Evolutionary conservation across 2,329 filamentous ascomycete species (phyloP), one percentile per base, ranked within the genome.

Genomic region (Paraphoma sp.): DNA sequence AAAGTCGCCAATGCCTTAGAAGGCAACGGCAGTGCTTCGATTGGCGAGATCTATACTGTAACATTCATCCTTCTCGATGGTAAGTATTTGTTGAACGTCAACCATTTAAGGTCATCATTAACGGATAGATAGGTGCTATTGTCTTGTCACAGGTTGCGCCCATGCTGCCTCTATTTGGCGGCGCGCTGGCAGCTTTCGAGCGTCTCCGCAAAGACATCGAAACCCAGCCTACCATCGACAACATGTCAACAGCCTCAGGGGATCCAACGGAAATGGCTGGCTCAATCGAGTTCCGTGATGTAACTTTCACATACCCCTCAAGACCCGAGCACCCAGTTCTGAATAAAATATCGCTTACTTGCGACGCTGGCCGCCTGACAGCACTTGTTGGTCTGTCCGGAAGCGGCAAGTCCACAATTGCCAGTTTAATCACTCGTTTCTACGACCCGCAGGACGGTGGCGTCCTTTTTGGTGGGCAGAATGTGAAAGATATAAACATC

Each of bases 171-270:
- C 63, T 83, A 2, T 84, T 85, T 53, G 77, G 78, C 8, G 76
- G 78, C 11, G 83, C 81, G 2, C 74, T 80, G 10, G 79, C 78
- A n/a, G 79, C 87, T 0, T 90, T 84, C 62, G 75, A 83, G 53
- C 86, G 87, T 48, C 75, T 91, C 6, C 79, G 80, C 12, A 77
- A 81, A 33, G 86, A 88, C 44, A 87, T 90, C 47, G 80, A 87
- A 12, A 79, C 80, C 4, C 50, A 67, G 14, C 75, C 78, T 30
- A 58, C 66, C 11, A 80, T 80, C 31, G 74, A 80, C 56, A 73
- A 72, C 42, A 77, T 73, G 5, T 29, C 14, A 10, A 62, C 66
- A 3, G 59, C 62, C n/a, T 71, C 70, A 6, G 58, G 66, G 9
- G 66, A 67, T 29, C 70, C 69, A 4, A 44, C 60, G 18, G 28